Evolutionary conservation across 2,329 filamentous ascomycete species (phyloP), one percentile per base, ranked within the genome.

Genomic region (Pyricularia sp.): DNA sequence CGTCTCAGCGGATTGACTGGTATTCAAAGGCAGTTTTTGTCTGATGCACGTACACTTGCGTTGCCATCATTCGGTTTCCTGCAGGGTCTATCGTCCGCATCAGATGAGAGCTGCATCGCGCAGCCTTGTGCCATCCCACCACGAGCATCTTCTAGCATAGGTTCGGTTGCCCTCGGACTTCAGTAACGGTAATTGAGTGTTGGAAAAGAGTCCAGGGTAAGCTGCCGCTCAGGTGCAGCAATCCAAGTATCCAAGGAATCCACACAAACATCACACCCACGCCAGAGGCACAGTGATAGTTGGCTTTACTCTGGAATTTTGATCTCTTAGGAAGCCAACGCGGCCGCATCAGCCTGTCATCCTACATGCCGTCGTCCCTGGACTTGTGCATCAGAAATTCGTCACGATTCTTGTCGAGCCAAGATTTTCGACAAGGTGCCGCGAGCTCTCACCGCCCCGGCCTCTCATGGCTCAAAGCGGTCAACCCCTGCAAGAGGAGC

Each of bases 381-480:
- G 58, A 61, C 25, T 61, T n/a, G 23, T 26, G 23, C 58, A 61
- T 11, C 58, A 61, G 25, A 25, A 23, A 61, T 61, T 61, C 58
- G 23, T 61, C 58, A 25, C 65, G 33, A 66, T 26, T 55, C 33
- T 50, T 36, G 30, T 65, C 64, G 36, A 68, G 28, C 68, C 68
- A 66, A 66, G 67, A 58, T 59, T 14, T 36, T 63, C 66, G 42
- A 58, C 68, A 42, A 59, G 66, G 59, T 64, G 12, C 65, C 36
- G 63, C 67, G 69, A n/a, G 67, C 20, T 7, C 68, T 70, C 63
- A 55, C 69, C 69, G 23, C 67, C 33, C 20, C n/a, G 50, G 63
- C 67, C 42, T 61, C 50, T 68, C 71, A 77, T 77, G 76, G 74
- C 75, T 72, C 73, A 75, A 72, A 68, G 70, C 59, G 72, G 66